Evolutionary conservation across 345 rosid genomes (phyloP).

Genomic region (Limnanthes douglasii): DNA sequence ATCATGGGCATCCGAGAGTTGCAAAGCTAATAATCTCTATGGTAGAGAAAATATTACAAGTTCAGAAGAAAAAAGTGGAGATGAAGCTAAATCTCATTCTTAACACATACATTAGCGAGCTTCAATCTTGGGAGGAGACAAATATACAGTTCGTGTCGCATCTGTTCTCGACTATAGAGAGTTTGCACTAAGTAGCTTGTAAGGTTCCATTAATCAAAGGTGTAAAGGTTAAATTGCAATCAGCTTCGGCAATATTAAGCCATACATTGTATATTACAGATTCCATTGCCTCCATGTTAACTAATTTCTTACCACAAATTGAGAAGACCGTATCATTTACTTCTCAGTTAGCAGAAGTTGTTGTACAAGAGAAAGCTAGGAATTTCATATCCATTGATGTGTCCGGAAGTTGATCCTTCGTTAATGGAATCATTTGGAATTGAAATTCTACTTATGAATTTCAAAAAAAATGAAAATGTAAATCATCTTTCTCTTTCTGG

Average conservation of each 20-base stretch:
- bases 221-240: constrained; percentile 33
- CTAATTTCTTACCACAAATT: constrained; percentile 15
- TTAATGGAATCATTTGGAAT: too few species aligned
- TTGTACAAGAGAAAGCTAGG: constrained; percentile 44
- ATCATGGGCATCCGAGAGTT: constrained; percentile 24
- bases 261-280: constrained; percentile 35
- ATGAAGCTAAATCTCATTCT: constrained; percentile 45
- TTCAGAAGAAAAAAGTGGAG: constrained; percentile 40
- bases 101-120: constrained; percentile 34
- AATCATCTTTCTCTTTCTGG: too few species aligned
- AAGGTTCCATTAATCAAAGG: constrained; percentile 55
- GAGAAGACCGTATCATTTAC: constrained; percentile 21
- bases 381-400: too few species aligned
- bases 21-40: constrained; percentile 30
- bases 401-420: too few species aligned
- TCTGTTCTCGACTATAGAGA: constrained; percentile 33
- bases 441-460: too few species aligned
- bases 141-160: constrained; percentile 37
- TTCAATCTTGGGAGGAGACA: constrained; percentile 64
- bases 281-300: constrained; percentile 26
- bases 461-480: too few species aligned
- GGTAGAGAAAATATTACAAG: constrained; percentile 29
- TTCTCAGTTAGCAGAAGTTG: constrained; percentile 43
- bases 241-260: constrained; percentile 21
- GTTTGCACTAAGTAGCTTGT: constrained; percentile 38